These are phyloP conservation scores for Paecilomyces formosus DNA, from an alignment of 2,329 filamentous ascomycete species.

Conservation along the genomic window DNA sequence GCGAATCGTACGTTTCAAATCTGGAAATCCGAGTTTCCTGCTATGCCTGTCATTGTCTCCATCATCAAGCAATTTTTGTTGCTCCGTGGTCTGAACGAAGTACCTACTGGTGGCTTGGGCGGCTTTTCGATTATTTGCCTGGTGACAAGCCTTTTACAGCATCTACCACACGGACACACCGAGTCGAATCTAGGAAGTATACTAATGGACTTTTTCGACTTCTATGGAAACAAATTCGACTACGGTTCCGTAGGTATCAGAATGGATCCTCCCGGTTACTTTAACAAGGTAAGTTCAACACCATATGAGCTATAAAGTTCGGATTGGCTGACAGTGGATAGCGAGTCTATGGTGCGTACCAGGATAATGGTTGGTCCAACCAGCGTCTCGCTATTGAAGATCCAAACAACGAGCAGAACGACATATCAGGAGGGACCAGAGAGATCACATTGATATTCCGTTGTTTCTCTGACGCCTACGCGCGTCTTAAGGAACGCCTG, in stretches of 20 bases:
- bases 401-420: slow-evolving; percentile 76
- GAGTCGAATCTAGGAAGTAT: slow-evolving; percentile 69
- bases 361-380: slow-evolving; percentile 41
- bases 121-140: slow-evolving; percentile 93
- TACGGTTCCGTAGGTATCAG: slow-evolving; percentile 63
- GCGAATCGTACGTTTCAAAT: slow-evolving; percentile 72
- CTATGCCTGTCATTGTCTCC: slow-evolving; percentile 78
- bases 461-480: slow-evolving; percentile 62
- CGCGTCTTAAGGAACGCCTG: slow-evolving; percentile 53
- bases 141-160: slow-evolving; percentile 79
- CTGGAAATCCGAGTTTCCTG: slow-evolving; percentile 75
- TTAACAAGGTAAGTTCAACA: slow-evolving; percentile 58
- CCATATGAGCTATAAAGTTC: neutral
- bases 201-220: slow-evolving; percentile 78
- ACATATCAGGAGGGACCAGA: slow-evolving; percentile 79
- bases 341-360: slow-evolving; percentile 40
- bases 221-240: slow-evolving; percentile 80
- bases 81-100: slow-evolving; percentile 87
- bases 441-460: slow-evolving; percentile 60
- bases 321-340: neutral
- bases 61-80: slow-evolving; percentile 87
- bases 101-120: slow-evolving; percentile 81
- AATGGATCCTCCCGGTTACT: slow-evolving; percentile 65
- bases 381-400: slow-evolving; percentile 82
- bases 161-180: slow-evolving; percentile 63